Evolutionary conservation across 2,329 filamentous ascomycete genomes (phyloP), one percentile per base, ranked within the genome.

Genomic region (Chrysosporium queenslandicum): DNA sequence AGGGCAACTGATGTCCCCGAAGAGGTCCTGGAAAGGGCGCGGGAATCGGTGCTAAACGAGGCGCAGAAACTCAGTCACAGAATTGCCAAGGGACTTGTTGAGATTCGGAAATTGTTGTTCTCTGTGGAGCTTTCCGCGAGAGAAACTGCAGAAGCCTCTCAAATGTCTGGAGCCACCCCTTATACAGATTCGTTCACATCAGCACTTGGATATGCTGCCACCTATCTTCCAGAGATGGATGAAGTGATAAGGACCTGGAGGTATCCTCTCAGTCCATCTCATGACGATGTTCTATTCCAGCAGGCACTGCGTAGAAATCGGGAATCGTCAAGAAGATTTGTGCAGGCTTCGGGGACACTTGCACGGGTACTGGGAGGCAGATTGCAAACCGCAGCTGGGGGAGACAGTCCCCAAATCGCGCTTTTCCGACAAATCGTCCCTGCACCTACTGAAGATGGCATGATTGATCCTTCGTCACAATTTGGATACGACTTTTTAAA

Each of bases 401-500:
- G 65, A 56, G 61, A 66, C 20, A 65, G 65, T 39, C 61, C 69
- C 20, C 66, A 70, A 8, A 60, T 73, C 21, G 63, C 68, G n/a
- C 61, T 68, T 42, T 80, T 80, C 58, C 62, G 69, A n/a, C 66
- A 70, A 18, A 74, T 81, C 23, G 65, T 64, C 39, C 72, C 73
- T 16, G 73, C 76, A 0, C 65, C 71, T 43, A 65, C 68, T 20
- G 69, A 77, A 61, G 63, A 74, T 58, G 60, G 63, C 52, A 49
- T 61, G 30, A 60, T 71, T 18, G 60, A 69, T 11, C 58, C 59
- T 6, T 66, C 71, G 18, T 72, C 78, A 41, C 74, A 75, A 12
- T 83, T 83, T 60, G 73, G 73, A n/a, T 82, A 82, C 58, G 80
- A 83, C 57, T 83, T 84, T 58, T 59, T 83, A 23, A 81, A 79